Base-by-base conservation (phyloP, 768 basidiomycete species). In the Phlebiopsis flavidoalba region DNA sequence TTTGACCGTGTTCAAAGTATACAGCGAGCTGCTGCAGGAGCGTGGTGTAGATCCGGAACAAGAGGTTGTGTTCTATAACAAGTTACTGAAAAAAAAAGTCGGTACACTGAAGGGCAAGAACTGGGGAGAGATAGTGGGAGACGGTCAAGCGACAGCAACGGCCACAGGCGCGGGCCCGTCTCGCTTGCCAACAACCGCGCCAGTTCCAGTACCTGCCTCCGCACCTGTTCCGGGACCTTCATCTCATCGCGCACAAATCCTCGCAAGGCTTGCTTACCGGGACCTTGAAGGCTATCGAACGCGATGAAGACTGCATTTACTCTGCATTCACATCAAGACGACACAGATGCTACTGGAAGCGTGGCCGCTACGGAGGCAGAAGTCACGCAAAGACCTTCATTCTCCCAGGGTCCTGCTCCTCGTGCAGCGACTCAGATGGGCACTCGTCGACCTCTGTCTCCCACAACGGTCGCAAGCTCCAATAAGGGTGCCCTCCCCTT, bases 101-200 rank as follows among this genome's bases (percentile, higher is more conserved):
- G 90, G 90, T 50, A 91, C 89, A 46, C 69, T 94, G 66, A 89
- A 85, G 73, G 93, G 90, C 10, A 78, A 77, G 59, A 88, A 83
- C 68, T 95, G 93, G 92, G 83, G 79, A 33, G 87, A 85, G 33
- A 93, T n/a, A 93, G 72, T 95, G 93, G 93, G 76, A 76, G 36
- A 77, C 77, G 63, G 85, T 90, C 57, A 93, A 88, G 75, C 69
- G 69, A 36, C 82, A 84, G 64, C 70, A 83, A 64, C 77, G 76
- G 12, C 78, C 80, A 63, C 73, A 65, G 26, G 63, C 62, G 22
- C 62, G 22, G 59, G 63, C n/a, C 54, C 62, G 17, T 40, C 61
- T 10, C 21, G 21, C 31, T 50, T 24, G 47, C 40, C n/a, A 26
- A 51, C 59, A 47, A 51, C 61, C n/a, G 31, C 52, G n/a, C 37